phyloP scores from a whole-genome alignment of 768 basidiomycete genomes.

The Cytidiella melzeri region DNA sequence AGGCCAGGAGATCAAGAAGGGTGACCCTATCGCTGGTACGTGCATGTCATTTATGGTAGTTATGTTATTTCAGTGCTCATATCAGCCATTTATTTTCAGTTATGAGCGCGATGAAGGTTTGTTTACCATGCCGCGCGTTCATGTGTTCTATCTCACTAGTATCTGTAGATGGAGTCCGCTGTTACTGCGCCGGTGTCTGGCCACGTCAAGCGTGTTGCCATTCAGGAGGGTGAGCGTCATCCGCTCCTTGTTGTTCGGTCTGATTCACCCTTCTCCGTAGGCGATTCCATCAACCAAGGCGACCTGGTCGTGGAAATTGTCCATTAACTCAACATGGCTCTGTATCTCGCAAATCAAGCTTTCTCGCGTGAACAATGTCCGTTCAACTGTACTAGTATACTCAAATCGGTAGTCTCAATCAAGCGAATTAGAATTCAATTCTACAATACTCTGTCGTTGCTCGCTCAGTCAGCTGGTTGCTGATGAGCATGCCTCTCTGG shows the following conservation, averaged over 20 bases:
- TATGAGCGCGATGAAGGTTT: constrained; percentile 94
- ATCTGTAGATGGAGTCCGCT: constrained; percentile 87
- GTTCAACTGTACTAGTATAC: neutral
- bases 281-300: constrained; percentile 93
- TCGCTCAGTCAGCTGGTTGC: no score
- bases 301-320: constrained; percentile 88
- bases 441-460: no score
- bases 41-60: constrained; percentile 16
- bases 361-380: no score
- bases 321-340: constrained; percentile 35
- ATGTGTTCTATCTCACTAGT: constrained; percentile 14
- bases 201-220: constrained; percentile 88
- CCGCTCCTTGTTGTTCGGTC: constrained; percentile 1
- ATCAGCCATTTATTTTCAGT: constrained; percentile 53
- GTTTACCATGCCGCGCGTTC: constrained; percentile 18
- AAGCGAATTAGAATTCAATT: no score
- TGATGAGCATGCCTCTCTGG: no score
- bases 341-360: no score
- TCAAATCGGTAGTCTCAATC: no score
- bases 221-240: constrained; percentile 64
- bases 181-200: constrained; percentile 97
- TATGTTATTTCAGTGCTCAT: no score
- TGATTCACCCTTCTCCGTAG: constrained; percentile 30
- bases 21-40: constrained; percentile 89
- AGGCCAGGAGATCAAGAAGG: constrained; percentile 96